These are phyloP conservation scores for Coelastrella sp. DNA, from an alignment of 139 green algal genomes.

Conservation along the genomic window DNA sequence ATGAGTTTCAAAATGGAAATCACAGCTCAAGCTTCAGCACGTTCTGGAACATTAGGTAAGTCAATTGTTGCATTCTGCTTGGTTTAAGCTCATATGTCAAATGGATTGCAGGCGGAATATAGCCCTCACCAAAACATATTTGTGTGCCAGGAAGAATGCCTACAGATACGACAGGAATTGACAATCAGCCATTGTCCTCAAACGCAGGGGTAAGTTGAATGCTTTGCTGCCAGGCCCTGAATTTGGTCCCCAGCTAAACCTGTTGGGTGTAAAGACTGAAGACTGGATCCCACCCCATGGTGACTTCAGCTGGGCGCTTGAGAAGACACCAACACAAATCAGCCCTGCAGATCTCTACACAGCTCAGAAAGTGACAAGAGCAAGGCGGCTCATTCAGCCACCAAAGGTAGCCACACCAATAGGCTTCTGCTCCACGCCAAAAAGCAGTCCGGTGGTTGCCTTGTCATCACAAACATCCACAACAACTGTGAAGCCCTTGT, in stretches of 20 bases:
- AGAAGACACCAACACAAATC: slow-evolving; percentile 19
- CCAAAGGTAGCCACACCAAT: not conserved
- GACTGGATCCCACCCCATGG: slow-evolving; percentile 4
- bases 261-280: slow-evolving; percentile 38
- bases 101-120: not conserved
- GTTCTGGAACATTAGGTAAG: slow-evolving; percentile 46
- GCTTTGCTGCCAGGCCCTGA: slow-evolving; percentile 14
- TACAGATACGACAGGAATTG: not conserved
- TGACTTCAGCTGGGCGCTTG: slow-evolving; percentile 15
- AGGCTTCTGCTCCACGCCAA: not conserved
- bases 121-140: not conserved
- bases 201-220: slow-evolving; percentile 42
- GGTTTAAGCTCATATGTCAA: too few relatives aligned
- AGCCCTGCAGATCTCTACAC: slow-evolving; percentile 26
- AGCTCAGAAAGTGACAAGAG: slow-evolving; percentile 20
- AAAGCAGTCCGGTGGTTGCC: too few relatives aligned
- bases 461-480: not conserved
- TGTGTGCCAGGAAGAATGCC: not conserved
- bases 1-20: slow-evolving; percentile 18
- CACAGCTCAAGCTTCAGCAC: slow-evolving; percentile 42
- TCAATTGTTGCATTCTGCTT: not conserved
- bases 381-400: slow-evolving; percentile 6
- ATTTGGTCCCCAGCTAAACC: slow-evolving; percentile 44
- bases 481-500: not conserved
- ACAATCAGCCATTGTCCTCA: not conserved